Evolutionary conservation across 2,329 filamentous ascomycete genomes (phyloP).

Genomic region (Colletotrichum limetticola): DNA sequence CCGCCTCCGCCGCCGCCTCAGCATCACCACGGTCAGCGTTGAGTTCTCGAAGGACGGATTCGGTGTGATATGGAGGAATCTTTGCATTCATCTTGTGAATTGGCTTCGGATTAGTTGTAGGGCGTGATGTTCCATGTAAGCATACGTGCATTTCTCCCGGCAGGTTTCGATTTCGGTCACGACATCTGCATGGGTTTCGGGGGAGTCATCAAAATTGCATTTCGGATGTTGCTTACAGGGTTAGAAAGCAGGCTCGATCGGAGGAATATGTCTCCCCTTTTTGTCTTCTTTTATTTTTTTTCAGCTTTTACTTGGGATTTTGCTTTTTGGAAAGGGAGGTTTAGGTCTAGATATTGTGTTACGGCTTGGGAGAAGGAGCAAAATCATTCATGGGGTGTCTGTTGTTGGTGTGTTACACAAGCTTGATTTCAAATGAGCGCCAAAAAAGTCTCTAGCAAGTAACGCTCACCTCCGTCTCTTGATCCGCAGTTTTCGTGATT

Average conservation of each 20-base stretch:
- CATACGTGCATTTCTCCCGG: background rate
- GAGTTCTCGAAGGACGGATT: background rate
- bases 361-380: no score
- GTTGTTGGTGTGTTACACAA: no score
- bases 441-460: no score
- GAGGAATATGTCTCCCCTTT: background rate
- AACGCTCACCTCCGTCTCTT: no score
- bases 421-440: no score
- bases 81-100: background rate
- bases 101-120: background rate
- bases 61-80: background rate
- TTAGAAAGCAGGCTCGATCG: background rate
- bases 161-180: background rate
- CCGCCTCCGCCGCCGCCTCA: constrained; percentile 25
- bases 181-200: background rate
- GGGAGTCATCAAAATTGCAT: background rate
- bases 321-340: no score
- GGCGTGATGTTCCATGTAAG: background rate
- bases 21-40: background rate
- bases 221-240: background rate
- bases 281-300: background rate
- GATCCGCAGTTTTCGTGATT: no score
- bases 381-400: no score
- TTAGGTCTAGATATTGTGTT: no score
- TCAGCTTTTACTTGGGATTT: background rate